phyloP scores from a whole-genome alignment of 2,329 filamentous ascomycete genomes.

The Phoma sp. region DNA sequence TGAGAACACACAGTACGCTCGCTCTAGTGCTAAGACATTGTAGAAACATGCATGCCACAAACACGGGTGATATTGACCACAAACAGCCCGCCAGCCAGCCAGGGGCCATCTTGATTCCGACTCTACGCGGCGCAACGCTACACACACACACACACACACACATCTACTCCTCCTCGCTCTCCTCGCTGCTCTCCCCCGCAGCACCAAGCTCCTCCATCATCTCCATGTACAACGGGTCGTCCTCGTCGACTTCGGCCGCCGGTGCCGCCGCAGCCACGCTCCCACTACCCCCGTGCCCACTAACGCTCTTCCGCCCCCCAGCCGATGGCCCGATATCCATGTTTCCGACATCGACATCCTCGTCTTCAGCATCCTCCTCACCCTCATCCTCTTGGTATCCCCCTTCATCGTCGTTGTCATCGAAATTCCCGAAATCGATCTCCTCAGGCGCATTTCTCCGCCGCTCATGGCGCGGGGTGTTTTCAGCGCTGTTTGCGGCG shows the following conservation, averaged over 20 bases:
- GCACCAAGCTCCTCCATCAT: conserved; percentile 49
- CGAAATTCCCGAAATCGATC: conserved; percentile 46
- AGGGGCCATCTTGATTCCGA: neutral
- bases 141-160: no score
- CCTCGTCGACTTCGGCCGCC: conserved; percentile 40
- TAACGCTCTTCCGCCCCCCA: neutral
- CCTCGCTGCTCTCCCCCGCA: conserved; percentile 48
- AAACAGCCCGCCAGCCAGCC: no score
- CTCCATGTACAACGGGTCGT: conserved; percentile 52
- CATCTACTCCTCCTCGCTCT: conserved; percentile 45
- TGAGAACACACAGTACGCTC: no score
- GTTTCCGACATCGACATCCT: conserved; percentile 43
- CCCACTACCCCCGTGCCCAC: neutral
- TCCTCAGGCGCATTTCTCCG: conserved; percentile 28
- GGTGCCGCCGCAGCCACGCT: conserved; percentile 9
- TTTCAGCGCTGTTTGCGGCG: conserved; percentile 47
- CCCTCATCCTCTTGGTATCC: neutral
- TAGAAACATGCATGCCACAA: no score
- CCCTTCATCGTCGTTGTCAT: conserved; percentile 26
- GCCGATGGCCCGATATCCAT: conserved; percentile 44
- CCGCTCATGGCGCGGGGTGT: conserved; percentile 19
- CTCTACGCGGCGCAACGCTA: no score
- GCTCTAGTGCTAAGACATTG: no score
- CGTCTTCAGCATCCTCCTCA: conserved; percentile 28
- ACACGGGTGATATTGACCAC: no score